Evolutionary conservation across 331 rosid species (phyloP).

Genomic region (Quercus phellos): DNA sequence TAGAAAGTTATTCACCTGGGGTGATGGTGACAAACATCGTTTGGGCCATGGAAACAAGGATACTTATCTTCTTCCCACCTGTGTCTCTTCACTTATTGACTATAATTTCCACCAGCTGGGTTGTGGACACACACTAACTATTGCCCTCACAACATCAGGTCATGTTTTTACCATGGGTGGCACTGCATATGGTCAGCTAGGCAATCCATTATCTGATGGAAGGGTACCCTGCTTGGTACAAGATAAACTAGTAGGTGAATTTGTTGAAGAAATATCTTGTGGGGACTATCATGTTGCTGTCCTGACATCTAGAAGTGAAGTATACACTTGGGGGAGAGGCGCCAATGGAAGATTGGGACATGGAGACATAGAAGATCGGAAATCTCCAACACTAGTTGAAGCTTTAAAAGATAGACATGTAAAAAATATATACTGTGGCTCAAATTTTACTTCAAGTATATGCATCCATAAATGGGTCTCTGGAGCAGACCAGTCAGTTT

Average conservation of each 20-base stretch:
- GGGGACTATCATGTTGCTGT: conserved; percentile 76
- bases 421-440: conserved; percentile 75
- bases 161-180: conserved; percentile 88
- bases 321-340: conserved; percentile 94
- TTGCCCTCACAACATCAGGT: conserved; percentile 86
- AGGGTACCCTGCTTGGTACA: conserved; percentile 66
- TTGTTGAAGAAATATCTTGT: conserved; percentile 84
- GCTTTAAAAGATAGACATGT: conserved; percentile 81
- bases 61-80: conserved; percentile 70
- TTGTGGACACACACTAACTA: conserved; percentile 76
- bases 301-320: conserved; percentile 85
- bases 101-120: conserved; percentile 77
- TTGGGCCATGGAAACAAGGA: conserved; percentile 86
- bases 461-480: conserved; percentile 92
- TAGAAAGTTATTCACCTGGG: conserved; percentile 85
- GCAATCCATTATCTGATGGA: conserved; percentile 79
- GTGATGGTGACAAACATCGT: conserved; percentile 86
- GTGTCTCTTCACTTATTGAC: conserved; percentile 80
- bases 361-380: conserved; percentile 64
- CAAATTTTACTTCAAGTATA: conserved; percentile 71
- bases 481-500: conserved; percentile 87
- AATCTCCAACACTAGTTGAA: conserved; percentile 74
- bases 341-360: conserved; percentile 92
- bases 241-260: conserved; percentile 81
- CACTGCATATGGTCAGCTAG: conserved; percentile 70